phyloP scores from a whole-genome alignment of 148 eudicot genomes.

The Nepenthes mirabilis region DNA sequence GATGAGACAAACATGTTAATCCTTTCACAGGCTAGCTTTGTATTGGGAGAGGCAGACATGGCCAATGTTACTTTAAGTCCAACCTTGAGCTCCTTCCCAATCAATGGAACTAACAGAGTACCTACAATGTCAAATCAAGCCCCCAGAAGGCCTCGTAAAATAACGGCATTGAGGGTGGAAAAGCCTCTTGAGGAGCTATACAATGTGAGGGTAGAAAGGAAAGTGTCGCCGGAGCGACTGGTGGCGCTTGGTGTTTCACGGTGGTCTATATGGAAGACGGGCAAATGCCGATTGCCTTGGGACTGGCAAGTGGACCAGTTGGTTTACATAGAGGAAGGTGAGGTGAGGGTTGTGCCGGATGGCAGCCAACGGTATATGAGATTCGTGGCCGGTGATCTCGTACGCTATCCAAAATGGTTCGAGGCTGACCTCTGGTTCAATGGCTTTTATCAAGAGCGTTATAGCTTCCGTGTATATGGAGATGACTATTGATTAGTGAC shows the following conservation, averaged over 20 bases:
- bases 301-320: conserved; percentile 97
- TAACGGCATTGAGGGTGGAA: conserved; percentile 46
- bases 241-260: conserved; percentile 56
- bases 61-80: conserved; percentile 35
- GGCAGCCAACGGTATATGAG: conserved; percentile 70
- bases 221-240: conserved; percentile 46
- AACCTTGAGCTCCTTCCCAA: conserved; percentile 20
- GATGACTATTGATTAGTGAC: conserved; percentile 35
- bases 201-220: conserved; percentile 62
- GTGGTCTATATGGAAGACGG: conserved; percentile 94
- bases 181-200: conserved; percentile 81
- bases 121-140: conserved; percentile 3
- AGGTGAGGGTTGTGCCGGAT: conserved; percentile 92
- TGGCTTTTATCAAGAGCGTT: conserved; percentile 78
- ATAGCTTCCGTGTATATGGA: conserved; percentile 82
- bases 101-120: conserved; percentile 11
- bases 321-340: conserved; percentile 93
- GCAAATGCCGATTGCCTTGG: conserved; percentile 89
- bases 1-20: too few species aligned
- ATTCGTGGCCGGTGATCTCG: conserved; percentile 86
- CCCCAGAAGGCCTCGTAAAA: conserved; percentile 2
- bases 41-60: conserved; percentile 21
- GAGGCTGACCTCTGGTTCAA: conserved; percentile 96
- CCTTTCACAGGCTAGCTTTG: not conserved
- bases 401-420: conserved; percentile 95